phyloP scores from a whole-genome alignment of 1,139 yeast genomes.

The Yamadazyma pseudoaaseri region DNA sequence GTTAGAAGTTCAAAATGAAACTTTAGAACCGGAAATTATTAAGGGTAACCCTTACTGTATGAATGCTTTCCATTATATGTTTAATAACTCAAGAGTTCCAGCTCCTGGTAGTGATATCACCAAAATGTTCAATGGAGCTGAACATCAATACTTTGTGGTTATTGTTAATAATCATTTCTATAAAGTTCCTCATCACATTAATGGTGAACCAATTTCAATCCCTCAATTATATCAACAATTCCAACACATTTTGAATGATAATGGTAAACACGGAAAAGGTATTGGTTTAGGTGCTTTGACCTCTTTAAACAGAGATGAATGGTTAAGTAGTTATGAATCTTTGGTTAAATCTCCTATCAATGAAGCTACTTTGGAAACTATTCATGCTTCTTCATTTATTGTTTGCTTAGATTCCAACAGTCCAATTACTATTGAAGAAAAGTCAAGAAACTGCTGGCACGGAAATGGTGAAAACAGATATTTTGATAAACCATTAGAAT shows the following conservation, averaged over 20 bases:
- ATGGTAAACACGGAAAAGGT: constrained; percentile 41
- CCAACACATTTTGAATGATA: constrained; percentile 49
- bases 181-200: constrained; percentile 67
- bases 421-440: constrained; percentile 82
- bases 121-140: constrained; percentile 43
- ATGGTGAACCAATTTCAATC: constrained; percentile 56
- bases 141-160: constrained; percentile 72
- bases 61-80: constrained; percentile 92
- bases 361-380: constrained; percentile 58
- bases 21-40: constrained; percentile 75
- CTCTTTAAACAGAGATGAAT: constrained; percentile 82
- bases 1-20: constrained; percentile 54
- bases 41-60: constrained; percentile 84
- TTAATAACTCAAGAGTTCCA: constrained; percentile 85
- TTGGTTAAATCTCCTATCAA: constrained; percentile 59
- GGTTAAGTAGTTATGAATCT: constrained; percentile 61
- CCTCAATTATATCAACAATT: constrained; percentile 69
- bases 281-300: constrained; percentile 78
- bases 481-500: constrained; percentile 90
- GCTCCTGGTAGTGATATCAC: constrained; percentile 58
- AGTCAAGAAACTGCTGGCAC: constrained; percentile 89
- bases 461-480: constrained; percentile 90
- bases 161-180: constrained; percentile 78
- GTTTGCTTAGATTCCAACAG: constrained; percentile 71
- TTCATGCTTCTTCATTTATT: constrained; percentile 78